A percentile compares a stretch with the other conserved stretches of the same genome.
These are phyloP conservation scores for Penicillium sp. DNA, from an alignment of 2,329 filamentous ascomycete species.

Conservation along the genomic window DNA sequence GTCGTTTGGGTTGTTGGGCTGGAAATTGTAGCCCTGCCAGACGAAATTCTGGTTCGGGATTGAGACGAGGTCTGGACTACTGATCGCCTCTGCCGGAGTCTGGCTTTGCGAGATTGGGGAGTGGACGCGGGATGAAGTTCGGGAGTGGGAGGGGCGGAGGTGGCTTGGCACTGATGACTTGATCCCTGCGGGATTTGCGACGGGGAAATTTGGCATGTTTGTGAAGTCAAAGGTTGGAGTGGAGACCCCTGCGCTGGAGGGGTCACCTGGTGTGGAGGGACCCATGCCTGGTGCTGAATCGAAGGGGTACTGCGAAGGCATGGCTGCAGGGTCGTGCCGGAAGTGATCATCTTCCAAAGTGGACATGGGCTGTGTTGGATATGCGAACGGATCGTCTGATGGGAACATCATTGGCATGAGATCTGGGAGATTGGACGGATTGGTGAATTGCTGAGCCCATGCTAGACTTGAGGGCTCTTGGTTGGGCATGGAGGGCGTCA, in stretches of 20 bases:
- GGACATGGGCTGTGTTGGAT: constrained; percentile 43
- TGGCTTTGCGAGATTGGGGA: constrained; percentile 30
- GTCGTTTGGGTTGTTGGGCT: constrained; percentile 18
- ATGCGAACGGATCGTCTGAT: constrained; percentile 44
- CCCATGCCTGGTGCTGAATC: constrained; percentile 16
- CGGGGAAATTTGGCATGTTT: constrained; percentile 22
- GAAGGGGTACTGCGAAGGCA: constrained; percentile 19
- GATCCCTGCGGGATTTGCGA: constrained; percentile 16
- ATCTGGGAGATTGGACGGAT: constrained; percentile 35
- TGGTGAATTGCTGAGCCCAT: constrained; percentile 30
- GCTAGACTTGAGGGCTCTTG: constrained; percentile 22
- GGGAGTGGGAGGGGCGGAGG: constrained; percentile 20
- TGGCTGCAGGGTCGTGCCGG: constrained; percentile 22
- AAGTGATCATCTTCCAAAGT: constrained; percentile 39
- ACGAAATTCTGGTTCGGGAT: constrained; percentile 36
- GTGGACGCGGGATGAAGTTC: constrained; percentile 24
- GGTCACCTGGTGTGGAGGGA: constrained; percentile 14
- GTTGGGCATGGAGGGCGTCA: constrained; percentile 18
- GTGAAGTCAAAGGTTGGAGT: constrained; percentile 25
- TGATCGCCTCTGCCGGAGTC: constrained; percentile 28
- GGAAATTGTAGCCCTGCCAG: constrained; percentile 35
- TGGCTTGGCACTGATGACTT: constrained; percentile 25
- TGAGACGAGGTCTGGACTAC: constrained; percentile 36
- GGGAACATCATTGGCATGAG: constrained; percentile 46
- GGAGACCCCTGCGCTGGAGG: constrained; percentile 12